Evolutionary conservation across 2,329 filamentous ascomycete genomes (phyloP).

Genomic region (Alternaria burnsii): DNA sequence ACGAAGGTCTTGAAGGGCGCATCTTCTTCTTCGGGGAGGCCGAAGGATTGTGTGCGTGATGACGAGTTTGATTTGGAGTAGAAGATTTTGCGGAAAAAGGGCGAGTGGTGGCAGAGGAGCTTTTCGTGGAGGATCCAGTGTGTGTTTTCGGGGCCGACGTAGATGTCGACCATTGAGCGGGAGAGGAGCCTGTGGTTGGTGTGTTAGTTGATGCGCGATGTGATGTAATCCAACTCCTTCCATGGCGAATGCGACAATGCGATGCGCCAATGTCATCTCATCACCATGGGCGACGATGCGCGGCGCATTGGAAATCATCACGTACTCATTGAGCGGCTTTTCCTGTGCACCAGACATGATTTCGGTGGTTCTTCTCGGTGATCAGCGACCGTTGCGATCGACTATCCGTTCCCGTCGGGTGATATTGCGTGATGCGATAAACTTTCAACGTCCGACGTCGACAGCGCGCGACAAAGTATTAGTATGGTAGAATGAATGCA

Average conservation of each 20-base stretch:
- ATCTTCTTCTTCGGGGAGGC: constrained; percentile 63
- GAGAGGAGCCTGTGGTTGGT: constrained; percentile 58
- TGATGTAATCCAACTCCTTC: background rate
- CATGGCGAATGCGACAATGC: background rate
- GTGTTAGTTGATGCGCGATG: background rate
- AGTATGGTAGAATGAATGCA: constrained; percentile 3
- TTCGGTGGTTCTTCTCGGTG: background rate
- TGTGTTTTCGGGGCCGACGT: constrained; percentile 63
- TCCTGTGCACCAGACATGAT: constrained; percentile 38
- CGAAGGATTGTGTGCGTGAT: constrained; percentile 52
- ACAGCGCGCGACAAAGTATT: background rate
- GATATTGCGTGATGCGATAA: background rate
- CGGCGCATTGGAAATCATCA: background rate
- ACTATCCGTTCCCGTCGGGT: constrained; percentile 12
- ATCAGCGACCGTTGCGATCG: constrained; percentile 13
- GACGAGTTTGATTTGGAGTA: constrained; percentile 46
- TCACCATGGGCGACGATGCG: background rate
- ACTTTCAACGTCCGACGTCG: constrained; percentile 1
- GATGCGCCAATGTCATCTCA: background rate
- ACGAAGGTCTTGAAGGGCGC: constrained; percentile 61
- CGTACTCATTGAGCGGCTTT: constrained; percentile 49
- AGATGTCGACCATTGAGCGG: constrained; percentile 64
- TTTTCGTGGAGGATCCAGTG: constrained; percentile 66
- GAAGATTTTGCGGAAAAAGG: constrained; percentile 64
- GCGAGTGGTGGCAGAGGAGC: constrained; percentile 63